phyloP scores from a whole-genome alignment of 306 rosid species.

The Sesbania bispinosa region DNA sequence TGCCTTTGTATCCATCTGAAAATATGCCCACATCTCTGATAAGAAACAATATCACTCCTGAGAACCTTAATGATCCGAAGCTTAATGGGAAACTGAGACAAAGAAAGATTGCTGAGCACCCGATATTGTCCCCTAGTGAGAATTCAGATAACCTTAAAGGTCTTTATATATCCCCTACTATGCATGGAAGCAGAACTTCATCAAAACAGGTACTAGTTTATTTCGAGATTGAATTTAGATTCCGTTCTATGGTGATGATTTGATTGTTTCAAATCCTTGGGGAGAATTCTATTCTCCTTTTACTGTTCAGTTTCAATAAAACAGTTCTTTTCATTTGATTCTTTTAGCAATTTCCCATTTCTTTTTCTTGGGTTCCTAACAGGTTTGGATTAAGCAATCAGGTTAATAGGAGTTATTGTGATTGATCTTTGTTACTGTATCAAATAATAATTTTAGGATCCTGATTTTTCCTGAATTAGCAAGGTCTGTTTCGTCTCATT shows the following conservation, averaged over 20 bases:
- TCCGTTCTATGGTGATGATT: slow-evolving; percentile 22
- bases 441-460: too few species aligned
- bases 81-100: slow-evolving; percentile 43
- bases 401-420: too few species aligned
- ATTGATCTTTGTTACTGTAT: too few species aligned
- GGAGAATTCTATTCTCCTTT: too few species aligned
- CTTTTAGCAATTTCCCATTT: too few species aligned
- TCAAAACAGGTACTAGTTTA: slow-evolving; percentile 50
- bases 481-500: too few species aligned
- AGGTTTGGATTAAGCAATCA: too few species aligned
- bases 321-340: too few species aligned
- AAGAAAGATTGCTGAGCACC: slow-evolving; percentile 48
- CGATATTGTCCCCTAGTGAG: slow-evolving; percentile 36
- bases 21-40: slow-evolving; percentile 64
- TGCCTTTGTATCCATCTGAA: slow-evolving; percentile 81
- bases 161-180: slow-evolving; percentile 39
- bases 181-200: slow-evolving; percentile 45
- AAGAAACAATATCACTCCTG: slow-evolving; percentile 40
- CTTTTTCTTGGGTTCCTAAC: too few species aligned
- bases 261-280: slow-evolving; percentile 18
- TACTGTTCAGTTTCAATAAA: too few species aligned
- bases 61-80: slow-evolving; percentile 46
- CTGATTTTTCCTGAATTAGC: too few species aligned
- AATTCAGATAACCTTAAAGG: slow-evolving; percentile 43
- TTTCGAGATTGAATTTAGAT: slow-evolving; percentile 29